Conservation (phyloP, 2,329 filamentous ascomycete genomes). For the Amylocarpus encephaloides region DNA sequence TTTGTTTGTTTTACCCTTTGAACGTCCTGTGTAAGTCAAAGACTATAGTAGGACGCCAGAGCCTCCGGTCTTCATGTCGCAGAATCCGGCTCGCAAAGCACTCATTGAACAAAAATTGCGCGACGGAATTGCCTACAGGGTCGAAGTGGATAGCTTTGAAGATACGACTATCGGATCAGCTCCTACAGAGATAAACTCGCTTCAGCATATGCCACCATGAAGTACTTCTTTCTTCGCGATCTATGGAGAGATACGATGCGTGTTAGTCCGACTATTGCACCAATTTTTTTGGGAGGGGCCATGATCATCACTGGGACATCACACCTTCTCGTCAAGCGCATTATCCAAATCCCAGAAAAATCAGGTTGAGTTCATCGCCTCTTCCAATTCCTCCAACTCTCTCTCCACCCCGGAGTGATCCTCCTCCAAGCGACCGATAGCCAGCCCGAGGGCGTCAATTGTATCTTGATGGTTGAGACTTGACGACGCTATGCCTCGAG, state of each 20-base stretch:
- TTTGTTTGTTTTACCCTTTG: no score
- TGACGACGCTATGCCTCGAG: constrained; percentile 9
- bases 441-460: constrained; percentile 9
- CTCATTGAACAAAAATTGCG: no score
- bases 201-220: no score
- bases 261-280: constrained; percentile 8
- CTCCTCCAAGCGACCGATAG: constrained; percentile 11
- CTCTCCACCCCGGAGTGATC: constrained; percentile 7
- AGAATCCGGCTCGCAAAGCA: no score
- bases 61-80: no score
- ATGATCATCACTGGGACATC: constrained; percentile 8
- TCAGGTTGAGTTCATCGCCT: constrained; percentile 11
- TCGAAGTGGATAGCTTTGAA: no score
- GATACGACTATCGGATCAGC: no score
- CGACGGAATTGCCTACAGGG: no score
- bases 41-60: no score
- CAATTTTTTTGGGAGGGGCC: constrained; percentile 8
- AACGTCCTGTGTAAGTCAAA: no score
- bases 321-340: constrained; percentile 11
- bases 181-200: no score
- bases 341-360: constrained; percentile 4
- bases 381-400: constrained; percentile 10
- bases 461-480: constrained; percentile 8
- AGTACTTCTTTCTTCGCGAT: background rate
- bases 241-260: constrained; percentile 2